These are phyloP conservation scores for Paratinospora sagittata DNA, from an alignment of 164 flowering plant genomes.

Conservation along the genomic window DNA sequence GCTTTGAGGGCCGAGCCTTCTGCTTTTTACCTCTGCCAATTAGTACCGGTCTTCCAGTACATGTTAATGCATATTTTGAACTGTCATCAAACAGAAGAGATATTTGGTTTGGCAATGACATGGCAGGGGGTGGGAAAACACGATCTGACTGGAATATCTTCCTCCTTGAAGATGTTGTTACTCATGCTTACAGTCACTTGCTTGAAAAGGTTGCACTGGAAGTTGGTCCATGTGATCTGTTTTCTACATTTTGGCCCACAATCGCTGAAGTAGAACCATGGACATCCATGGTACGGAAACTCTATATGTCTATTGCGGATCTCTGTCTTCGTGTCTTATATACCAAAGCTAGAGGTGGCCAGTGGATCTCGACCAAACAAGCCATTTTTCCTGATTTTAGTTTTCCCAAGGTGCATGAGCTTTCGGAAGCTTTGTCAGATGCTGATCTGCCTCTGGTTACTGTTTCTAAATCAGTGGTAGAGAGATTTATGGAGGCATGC, in stretches of 20 bases:
- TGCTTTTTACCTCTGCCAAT: constrained; percentile 94
- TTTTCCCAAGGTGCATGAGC: constrained; percentile 54
- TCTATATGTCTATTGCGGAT: constrained; percentile 56
- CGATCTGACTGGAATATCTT: constrained; percentile 93
- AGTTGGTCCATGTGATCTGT: constrained; percentile 69
- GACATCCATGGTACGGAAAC: constrained; percentile 71
- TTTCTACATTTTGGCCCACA: constrained; percentile 81
- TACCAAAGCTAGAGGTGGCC: constrained; percentile 91
- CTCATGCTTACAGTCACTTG: constrained; percentile 86
- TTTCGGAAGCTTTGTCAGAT: constrained; percentile 66
- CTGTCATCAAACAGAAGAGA: constrained; percentile 95
- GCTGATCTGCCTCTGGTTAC: constrained; percentile 72
- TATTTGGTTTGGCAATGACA: constrained; percentile 98
- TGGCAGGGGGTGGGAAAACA: constrained; percentile 92
- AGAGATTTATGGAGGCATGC: constrained; percentile 60
- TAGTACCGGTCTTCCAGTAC: constrained; percentile 82
- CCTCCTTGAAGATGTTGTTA: constrained; percentile 82
- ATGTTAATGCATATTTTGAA: constrained; percentile 94
- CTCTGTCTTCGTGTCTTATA: constrained; percentile 61
- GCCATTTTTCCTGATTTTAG: constrained; percentile 83
- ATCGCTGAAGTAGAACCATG: constrained; percentile 60
- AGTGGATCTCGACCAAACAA: constrained; percentile 89
- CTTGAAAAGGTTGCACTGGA: constrained; percentile 70
- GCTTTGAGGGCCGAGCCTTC: constrained; percentile 89
- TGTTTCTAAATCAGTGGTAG: constrained; percentile 50